Conservation (phyloP, 179 eudicot genomes). For the Actinidia polygama region DNA sequence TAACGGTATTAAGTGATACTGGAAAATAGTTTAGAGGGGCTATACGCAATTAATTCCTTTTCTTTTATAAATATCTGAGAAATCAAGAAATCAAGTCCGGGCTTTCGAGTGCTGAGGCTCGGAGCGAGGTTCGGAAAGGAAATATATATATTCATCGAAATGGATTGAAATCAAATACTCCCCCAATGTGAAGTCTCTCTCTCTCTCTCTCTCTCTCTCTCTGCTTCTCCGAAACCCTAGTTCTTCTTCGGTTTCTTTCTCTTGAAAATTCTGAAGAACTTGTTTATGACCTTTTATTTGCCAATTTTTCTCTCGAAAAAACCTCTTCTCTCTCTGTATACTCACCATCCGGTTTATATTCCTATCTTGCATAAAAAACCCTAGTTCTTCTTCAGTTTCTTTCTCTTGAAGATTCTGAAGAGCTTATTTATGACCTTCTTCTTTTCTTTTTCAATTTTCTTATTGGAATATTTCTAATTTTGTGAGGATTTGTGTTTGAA, state of each 20-base stretch:
- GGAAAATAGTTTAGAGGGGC: too few species aligned
- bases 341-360: background rate
- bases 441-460: background rate
- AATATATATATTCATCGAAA: background rate
- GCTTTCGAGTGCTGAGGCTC: conserved; percentile 27
- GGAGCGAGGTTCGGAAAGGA: conserved; percentile 34
- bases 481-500: conserved; percentile 31
- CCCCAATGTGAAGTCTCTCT: too few species aligned
- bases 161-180: conserved; percentile 15
- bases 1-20: too few species aligned
- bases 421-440: background rate
- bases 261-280: background rate
- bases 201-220: too few species aligned
- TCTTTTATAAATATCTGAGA: too few species aligned
- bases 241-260: background rate
- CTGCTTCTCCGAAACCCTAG: too few species aligned
- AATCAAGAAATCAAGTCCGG: too few species aligned
- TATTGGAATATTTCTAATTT: conserved; percentile 17
- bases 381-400: background rate
- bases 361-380: conserved; percentile 17
- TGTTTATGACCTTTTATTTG: too few species aligned
- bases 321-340: background rate
- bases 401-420: conserved; percentile 10
- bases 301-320: background rate
- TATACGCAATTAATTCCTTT: too few species aligned